Evolutionary conservation across 169 alveolate species (phyloP).

Genomic region (Plasmodium relictum): DNA sequence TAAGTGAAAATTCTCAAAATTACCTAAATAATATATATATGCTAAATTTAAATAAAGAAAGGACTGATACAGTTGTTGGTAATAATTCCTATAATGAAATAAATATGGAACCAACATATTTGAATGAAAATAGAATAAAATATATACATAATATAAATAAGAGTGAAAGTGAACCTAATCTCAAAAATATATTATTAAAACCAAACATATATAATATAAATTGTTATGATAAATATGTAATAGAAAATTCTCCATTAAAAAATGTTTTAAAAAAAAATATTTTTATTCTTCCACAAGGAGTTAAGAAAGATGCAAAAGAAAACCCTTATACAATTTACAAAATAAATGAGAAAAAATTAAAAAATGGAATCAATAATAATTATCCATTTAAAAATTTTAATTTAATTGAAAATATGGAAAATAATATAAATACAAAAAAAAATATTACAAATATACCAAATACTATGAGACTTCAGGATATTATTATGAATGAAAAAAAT

Average conservation of each 20-base stretch:
- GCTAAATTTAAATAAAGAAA: neutral
- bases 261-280: constrained; percentile 2
- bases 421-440: neutral
- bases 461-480: neutral
- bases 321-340: constrained; percentile 17
- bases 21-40: neutral
- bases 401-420: constrained; percentile 4
- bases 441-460: neutral
- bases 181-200: neutral
- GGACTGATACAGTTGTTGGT: neutral
- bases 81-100: neutral
- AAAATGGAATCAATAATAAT: neutral
- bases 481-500: neutral
- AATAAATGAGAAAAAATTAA: constrained; percentile 16
- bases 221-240: neutral
- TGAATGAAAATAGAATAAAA: constrained; percentile 8
- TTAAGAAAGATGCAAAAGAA: neutral
- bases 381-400: constrained; percentile 2
- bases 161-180: neutral
- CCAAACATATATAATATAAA: neutral
- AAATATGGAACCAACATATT: neutral
- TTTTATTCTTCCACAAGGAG: constrained; percentile 3
- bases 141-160: constrained; percentile 11
- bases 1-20: neutral
- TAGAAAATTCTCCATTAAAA: constrained; percentile 8